Conservation (phyloP, 768 basidiomycete genomes). For the Pleurotus tuber-regium region DNA sequence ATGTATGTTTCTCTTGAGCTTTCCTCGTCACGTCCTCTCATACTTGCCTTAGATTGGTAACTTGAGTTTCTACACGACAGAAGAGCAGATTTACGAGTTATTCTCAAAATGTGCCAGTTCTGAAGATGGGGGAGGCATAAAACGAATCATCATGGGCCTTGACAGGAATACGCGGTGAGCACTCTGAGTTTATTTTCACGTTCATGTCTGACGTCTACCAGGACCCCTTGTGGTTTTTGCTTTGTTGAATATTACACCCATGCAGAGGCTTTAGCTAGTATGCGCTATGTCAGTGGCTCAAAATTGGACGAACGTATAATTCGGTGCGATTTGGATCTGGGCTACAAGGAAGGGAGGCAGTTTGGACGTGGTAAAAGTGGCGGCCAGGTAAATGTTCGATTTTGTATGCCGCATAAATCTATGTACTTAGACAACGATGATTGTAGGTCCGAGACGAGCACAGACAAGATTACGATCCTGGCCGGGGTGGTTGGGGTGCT, state of each 20-base stretch:
- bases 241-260: constrained; percentile 97
- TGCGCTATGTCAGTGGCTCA: constrained; percentile 95
- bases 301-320: constrained; percentile 99
- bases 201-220: constrained; percentile 25
- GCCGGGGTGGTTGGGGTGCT: constrained; percentile 93
- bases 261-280: constrained; percentile 85
- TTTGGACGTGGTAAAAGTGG: constrained; percentile 98
- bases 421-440: not conserved
- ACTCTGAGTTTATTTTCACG: not conserved
- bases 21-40: constrained; percentile 8
- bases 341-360: constrained; percentile 95
- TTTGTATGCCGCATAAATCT: not conserved
- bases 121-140: constrained; percentile 87
- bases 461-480: constrained; percentile 94
- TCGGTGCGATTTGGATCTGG: constrained; percentile 94
- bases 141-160: constrained; percentile 93
- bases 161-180: constrained; percentile 82
- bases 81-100: constrained; percentile 93
- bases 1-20: constrained; percentile 54
- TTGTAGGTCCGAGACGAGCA: constrained; percentile 78
- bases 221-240: constrained; percentile 93
- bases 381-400: constrained; percentile 63
- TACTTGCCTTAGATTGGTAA: constrained; percentile 69
- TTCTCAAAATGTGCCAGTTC: constrained; percentile 88
- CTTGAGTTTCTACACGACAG: constrained; percentile 91